Percentiles rank a stretch among this genome's conserved stretches.
Conservation (phyloP, 441 rosid genomes). For the Populus hybrid region DNA sequence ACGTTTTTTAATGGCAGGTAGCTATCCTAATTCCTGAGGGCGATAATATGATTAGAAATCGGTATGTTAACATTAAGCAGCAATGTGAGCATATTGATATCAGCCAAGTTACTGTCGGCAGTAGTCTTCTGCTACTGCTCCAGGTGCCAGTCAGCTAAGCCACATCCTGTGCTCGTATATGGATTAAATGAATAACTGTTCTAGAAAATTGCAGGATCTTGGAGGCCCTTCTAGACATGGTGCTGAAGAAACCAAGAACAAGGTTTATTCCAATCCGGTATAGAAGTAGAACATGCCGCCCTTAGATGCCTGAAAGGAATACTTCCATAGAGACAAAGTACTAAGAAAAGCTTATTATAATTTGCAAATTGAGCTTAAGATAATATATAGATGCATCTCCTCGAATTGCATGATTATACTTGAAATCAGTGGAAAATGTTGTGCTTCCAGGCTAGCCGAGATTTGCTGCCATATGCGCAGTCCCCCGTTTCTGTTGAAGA, state of each 20-base stretch:
- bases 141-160: too few species aligned
- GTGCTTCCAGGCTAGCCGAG: not conserved
- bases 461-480: not conserved
- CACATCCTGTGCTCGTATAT: not conserved
- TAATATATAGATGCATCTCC: not conserved
- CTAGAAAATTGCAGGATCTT: not conserved
- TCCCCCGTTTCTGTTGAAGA: not conserved
- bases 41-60: too few species aligned
- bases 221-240: not conserved
- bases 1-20: too few species aligned
- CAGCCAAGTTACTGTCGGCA: too few species aligned
- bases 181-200: not conserved
- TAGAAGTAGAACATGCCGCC: conserved; percentile 26
- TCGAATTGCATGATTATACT: not conserved
- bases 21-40: too few species aligned
- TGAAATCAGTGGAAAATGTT: conserved; percentile 16
- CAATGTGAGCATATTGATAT: too few species aligned
- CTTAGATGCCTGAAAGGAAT: conserved; percentile 28
- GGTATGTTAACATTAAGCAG: too few species aligned
- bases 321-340: conserved; percentile 28
- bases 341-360: not conserved
- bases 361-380: conserved; percentile 26
- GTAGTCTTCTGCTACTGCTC: too few species aligned
- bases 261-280: not conserved
- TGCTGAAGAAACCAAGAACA: conserved; percentile 1